A percentile compares a stretch with the other conserved stretches of the same genome.
Evolutionary conservation across 1,139 yeast genomes (phyloP).

Genomic region (Zhuliangozyma blackwelliae): DNA sequence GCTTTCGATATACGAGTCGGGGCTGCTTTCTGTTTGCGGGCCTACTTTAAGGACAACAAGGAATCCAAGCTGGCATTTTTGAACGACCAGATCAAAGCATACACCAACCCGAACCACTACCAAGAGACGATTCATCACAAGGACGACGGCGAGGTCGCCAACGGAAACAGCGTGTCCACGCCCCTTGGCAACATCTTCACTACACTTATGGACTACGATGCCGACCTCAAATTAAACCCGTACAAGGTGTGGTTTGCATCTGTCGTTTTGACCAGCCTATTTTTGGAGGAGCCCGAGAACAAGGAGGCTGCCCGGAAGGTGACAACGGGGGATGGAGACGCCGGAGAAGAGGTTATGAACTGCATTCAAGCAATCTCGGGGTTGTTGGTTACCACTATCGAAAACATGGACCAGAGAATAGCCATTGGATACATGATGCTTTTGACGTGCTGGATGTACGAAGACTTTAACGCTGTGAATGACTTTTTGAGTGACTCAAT

Average conservation of each 20-base stretch:
- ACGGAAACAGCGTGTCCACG: slow-evolving; percentile 11
- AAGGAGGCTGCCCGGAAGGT: slow-evolving; percentile 50
- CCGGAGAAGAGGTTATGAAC: slow-evolving; percentile 71
- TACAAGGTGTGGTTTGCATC: slow-evolving; percentile 86
- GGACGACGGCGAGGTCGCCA: slow-evolving; percentile 3
- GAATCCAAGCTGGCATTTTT: slow-evolving; percentile 63
- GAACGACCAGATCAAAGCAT: slow-evolving; percentile 56
- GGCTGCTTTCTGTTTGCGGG: slow-evolving; percentile 59
- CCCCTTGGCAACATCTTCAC: slow-evolving; percentile 56
- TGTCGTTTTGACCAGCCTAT: slow-evolving; percentile 56
- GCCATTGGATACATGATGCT: slow-evolving; percentile 78
- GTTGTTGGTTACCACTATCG: slow-evolving; percentile 62
- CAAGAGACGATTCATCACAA: slow-evolving; percentile 6
- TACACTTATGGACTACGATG: slow-evolving; percentile 72
- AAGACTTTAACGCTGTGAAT: slow-evolving; percentile 69
- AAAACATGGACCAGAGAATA: slow-evolving; percentile 66
- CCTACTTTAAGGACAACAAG: slow-evolving; percentile 63
- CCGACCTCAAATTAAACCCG: slow-evolving; percentile 74
- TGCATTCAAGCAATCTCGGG: slow-evolving; percentile 80
- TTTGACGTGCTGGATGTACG: slow-evolving; percentile 73
- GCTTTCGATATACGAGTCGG: slow-evolving; percentile 76
- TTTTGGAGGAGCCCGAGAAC: slow-evolving; percentile 55
- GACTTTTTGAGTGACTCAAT: slow-evolving; percentile 71
- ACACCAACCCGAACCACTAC: slow-evolving; percentile 23
- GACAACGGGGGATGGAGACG: slow-evolving; percentile 62